phyloP scores from a whole-genome alignment of 148 eudicot genomes.

The Rhododendron mucronatum region DNA sequence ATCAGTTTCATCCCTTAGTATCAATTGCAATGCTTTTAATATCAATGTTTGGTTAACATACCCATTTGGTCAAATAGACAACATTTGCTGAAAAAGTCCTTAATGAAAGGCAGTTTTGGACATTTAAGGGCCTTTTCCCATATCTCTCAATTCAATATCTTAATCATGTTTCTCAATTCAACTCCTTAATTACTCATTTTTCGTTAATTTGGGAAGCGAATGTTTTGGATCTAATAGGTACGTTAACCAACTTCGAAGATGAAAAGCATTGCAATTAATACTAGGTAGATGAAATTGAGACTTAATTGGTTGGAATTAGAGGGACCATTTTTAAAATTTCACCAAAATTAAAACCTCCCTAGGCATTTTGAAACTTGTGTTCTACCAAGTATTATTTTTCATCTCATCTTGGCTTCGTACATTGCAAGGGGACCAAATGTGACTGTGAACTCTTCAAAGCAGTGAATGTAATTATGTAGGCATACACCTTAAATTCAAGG shows the following conservation, averaged over 20 bases:
- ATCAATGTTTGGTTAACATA: too few relatives aligned
- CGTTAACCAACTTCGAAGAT: background rate
- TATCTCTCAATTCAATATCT: too few relatives aligned
- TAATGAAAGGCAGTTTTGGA: background rate
- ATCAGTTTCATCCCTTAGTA: too few relatives aligned
- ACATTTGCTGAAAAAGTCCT: background rate
- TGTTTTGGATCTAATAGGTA: background rate
- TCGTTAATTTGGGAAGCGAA: background rate
- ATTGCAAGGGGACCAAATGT: background rate
- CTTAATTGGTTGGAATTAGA: too few relatives aligned
- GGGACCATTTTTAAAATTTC: too few relatives aligned
- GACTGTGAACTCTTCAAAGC: background rate
- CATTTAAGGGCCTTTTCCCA: background rate
- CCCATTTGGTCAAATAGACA: background rate
- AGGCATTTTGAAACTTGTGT: too few relatives aligned
- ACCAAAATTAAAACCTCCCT: background rate
- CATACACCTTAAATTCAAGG: background rate
- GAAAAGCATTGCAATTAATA: background rate
- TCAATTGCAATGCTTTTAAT: too few relatives aligned
- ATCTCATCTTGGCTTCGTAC: background rate
- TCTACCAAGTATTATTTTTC: background rate
- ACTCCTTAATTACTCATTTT: background rate
- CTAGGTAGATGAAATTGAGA: background rate
- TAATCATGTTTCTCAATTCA: too few relatives aligned
- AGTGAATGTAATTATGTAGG: background rate